Evolutionary conservation across 768 basidiomycete genomes (phyloP).

Genomic region (Amylocystis lapponica): DNA sequence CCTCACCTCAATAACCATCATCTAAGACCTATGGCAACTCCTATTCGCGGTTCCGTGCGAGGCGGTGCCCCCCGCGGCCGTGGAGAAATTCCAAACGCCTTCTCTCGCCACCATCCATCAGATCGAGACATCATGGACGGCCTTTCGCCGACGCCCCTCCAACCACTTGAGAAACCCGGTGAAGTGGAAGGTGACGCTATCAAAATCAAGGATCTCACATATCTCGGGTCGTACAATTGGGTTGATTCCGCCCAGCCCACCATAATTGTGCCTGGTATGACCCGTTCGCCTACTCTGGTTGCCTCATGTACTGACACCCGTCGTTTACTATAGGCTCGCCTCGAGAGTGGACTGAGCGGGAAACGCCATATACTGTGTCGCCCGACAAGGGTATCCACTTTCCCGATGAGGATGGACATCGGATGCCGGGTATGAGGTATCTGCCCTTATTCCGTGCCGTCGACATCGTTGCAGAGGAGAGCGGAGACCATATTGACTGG

Average conservation of each 20-base stretch:
- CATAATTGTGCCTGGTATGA: conserved; percentile 43
- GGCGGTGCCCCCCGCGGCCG: too few relatives aligned
- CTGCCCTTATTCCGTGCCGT: conserved; percentile 58
- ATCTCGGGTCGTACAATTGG: conserved; percentile 53
- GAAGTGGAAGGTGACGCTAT: background rate
- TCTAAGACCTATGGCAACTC: too few relatives aligned
- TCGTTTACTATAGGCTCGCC: conserved; percentile 68
- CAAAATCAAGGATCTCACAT: conserved; percentile 28
- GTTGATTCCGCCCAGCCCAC: conserved; percentile 35
- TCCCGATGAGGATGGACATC: conserved; percentile 54
- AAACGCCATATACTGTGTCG: conserved; percentile 46
- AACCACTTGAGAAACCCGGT: background rate
- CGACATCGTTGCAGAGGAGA: conserved; percentile 29
- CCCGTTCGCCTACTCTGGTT: background rate
- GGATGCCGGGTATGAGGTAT: conserved; percentile 32
- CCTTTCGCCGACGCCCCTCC: background rate
- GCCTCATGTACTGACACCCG: too few relatives aligned
- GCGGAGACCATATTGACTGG: conserved; percentile 29
- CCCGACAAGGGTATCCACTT: conserved; percentile 45
- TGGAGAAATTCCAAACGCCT: too few relatives aligned
- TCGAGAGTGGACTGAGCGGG: conserved; percentile 44
- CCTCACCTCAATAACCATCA: too few relatives aligned
- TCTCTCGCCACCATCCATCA: too few relatives aligned
- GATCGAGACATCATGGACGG: conserved; percentile 4
- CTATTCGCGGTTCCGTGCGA: too few relatives aligned